Conservation (phyloP, 2,329 filamentous ascomycete species). For the Talaromyces sp. region DNA sequence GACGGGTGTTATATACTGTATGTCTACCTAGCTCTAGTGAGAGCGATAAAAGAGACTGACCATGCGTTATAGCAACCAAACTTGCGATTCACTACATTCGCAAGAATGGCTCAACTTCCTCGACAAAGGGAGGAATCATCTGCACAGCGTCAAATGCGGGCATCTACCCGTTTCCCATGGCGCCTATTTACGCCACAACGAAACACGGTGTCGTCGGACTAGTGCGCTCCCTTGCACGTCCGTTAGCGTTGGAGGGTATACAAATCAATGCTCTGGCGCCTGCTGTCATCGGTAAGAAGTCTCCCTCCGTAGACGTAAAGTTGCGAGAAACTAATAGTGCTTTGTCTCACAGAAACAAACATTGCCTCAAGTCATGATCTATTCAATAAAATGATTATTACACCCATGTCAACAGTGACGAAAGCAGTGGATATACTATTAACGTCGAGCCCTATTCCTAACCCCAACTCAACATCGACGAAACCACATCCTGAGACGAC, state of each 20-base stretch:
- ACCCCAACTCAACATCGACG: conserved; percentile 38
- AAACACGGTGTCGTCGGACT: conserved; percentile 51
- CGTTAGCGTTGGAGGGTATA: conserved; percentile 42
- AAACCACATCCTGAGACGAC: conserved; percentile 21
- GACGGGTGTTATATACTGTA: neutral
- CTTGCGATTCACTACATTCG: conserved; percentile 36
- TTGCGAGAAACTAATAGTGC: neutral
- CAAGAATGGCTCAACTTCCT: conserved; percentile 26
- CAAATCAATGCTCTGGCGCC: conserved; percentile 52
- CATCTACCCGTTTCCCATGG: conserved; percentile 50
- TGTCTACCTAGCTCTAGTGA: neutral
- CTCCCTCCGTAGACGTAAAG: neutral
- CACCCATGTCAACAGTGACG: conserved; percentile 49
- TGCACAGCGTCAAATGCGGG: conserved; percentile 55
- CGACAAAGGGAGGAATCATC: conserved; percentile 47
- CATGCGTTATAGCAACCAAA: neutral
- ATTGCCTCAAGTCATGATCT: conserved; percentile 45
- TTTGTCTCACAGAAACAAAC: conserved; percentile 40
- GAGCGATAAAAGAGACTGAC: neutral
- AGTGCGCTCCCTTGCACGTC: conserved; percentile 46
- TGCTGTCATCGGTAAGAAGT: conserved; percentile 46
- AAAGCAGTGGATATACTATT: conserved; percentile 45
- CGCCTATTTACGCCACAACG: conserved; percentile 49
- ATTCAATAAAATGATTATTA: conserved; percentile 50
- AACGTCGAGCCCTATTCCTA: conserved; percentile 19